Evolutionary conservation across 805 yeast species (phyloP).

Genomic region (Lipomyces sp.): DNA sequence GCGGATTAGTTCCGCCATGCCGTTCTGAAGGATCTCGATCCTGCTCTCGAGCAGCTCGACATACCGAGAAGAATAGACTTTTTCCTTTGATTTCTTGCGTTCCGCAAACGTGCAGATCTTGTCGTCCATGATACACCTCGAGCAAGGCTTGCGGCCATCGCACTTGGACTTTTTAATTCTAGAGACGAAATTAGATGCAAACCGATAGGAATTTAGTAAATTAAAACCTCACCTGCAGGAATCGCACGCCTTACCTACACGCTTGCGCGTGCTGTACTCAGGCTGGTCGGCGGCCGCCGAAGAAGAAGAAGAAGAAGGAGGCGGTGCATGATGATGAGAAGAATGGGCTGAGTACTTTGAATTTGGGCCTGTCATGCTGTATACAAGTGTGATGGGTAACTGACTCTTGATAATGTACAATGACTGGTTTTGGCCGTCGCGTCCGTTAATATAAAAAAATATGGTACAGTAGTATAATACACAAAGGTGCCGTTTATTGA

Average conservation of each 20-base stretch:
- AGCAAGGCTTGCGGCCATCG: slow-evolving; percentile 56
- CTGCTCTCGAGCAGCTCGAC: slow-evolving; percentile 68
- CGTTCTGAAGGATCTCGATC: slow-evolving; percentile 52
- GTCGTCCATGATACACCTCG: slow-evolving; percentile 58
- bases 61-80: slow-evolving; percentile 58
- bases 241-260: slow-evolving; percentile 59
- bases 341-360: not conserved
- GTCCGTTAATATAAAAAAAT: not conserved
- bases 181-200: not conserved
- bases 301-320: not conserved
- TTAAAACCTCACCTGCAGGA: slow-evolving; percentile 47
- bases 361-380: not conserved
- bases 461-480: not conserved
- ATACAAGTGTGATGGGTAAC: not conserved
- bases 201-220: not conserved
- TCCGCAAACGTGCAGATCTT: slow-evolving; percentile 63
- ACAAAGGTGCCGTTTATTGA: not conserved
- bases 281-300: slow-evolving; percentile 18
- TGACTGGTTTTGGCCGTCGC: not conserved
- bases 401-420: not conserved
- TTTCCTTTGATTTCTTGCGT: slow-evolving; percentile 58
- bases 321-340: slow-evolving; percentile 17
- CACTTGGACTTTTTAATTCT: slow-evolving; percentile 42
- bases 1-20: slow-evolving; percentile 37
- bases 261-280: slow-evolving; percentile 36